Conservation (phyloP, 148 eudicot genomes). For the Vaccinium vitisidaea region DNA sequence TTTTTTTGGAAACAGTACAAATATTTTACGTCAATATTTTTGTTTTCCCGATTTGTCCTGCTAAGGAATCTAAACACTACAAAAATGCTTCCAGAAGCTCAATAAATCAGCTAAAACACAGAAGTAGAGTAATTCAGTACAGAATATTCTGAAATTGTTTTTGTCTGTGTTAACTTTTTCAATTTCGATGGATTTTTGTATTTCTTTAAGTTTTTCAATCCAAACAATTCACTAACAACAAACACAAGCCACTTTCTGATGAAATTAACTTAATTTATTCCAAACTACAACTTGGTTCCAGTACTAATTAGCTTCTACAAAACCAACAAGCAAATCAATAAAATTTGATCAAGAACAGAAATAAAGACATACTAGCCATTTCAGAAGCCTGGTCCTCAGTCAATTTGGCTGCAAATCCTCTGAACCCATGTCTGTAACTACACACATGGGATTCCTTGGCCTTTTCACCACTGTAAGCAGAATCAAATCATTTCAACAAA, state of each 20-base stretch:
- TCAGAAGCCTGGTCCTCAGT: conserved; percentile 43
- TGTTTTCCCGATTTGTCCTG: neutral
- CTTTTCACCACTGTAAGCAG: conserved; percentile 34
- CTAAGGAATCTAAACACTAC: neutral
- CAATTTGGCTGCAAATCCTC: conserved; percentile 56
- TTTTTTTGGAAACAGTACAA: no score
- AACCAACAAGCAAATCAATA: neutral
- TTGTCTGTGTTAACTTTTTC: neutral
- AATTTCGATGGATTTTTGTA: neutral
- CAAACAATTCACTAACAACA: no score
- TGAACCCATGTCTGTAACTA: conserved; percentile 55
- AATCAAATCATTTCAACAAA: neutral
- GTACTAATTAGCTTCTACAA: neutral
- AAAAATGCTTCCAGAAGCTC: neutral
- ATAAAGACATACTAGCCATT: conserved; percentile 32
- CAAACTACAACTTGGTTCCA: neutral
- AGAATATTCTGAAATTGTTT: neutral
- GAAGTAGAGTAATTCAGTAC: neutral
- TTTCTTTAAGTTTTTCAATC: neutral
- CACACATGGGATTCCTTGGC: conserved; percentile 49
- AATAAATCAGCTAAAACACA: neutral
- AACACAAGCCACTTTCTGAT: no score
- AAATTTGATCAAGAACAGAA: neutral
- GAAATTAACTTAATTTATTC: no score
- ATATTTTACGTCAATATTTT: neutral